A percentile compares a stretch with the other conserved stretches of the same genome.
These are phyloP conservation scores for Ophiostoma australiae DNA, from an alignment of 2,329 filamentous ascomycete genomes.

Conservation along the genomic window DNA sequence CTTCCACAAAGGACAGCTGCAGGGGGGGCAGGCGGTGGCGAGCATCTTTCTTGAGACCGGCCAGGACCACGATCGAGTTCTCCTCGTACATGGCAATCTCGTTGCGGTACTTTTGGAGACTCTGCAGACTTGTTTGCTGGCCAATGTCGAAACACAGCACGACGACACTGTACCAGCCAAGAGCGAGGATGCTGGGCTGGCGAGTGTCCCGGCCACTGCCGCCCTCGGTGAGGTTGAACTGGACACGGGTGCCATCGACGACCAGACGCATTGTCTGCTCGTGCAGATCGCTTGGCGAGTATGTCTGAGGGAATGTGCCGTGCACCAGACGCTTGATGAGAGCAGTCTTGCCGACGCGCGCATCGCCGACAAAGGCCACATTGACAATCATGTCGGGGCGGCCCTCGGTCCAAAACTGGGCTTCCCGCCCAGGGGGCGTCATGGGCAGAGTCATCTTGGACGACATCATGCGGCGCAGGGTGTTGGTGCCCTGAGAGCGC, in stretches of 20 bases:
- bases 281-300: slow-evolving; percentile 24
- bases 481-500: slow-evolving; percentile 16
- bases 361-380: slow-evolving; percentile 28
- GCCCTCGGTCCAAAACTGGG: slow-evolving; percentile 21
- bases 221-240: slow-evolving; percentile 26
- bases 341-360: slow-evolving; percentile 27
- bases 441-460: slow-evolving; percentile 4
- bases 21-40: slow-evolving; percentile 27
- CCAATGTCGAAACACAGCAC: slow-evolving; percentile 28
- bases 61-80: slow-evolving; percentile 27
- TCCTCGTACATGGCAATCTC: slow-evolving; percentile 28
- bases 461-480: slow-evolving; percentile 25
- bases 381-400: slow-evolving; percentile 28
- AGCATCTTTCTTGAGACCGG: slow-evolving; percentile 28
- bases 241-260: slow-evolving; percentile 23
- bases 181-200: slow-evolving; percentile 25
- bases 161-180: slow-evolving; percentile 29
- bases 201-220: slow-evolving; percentile 23
- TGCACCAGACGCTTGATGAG: slow-evolving; percentile 27
- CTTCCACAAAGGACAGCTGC: slow-evolving; percentile 26
- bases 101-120: slow-evolving; percentile 27
- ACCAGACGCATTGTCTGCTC: slow-evolving; percentile 23
- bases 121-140: slow-evolving; percentile 20
- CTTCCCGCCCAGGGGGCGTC: slow-evolving; percentile 10
- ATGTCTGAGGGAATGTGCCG: slow-evolving; percentile 24